Conservation (phyloP, 257 asterid genomes). For the Capsicum rhomboideum region DNA sequence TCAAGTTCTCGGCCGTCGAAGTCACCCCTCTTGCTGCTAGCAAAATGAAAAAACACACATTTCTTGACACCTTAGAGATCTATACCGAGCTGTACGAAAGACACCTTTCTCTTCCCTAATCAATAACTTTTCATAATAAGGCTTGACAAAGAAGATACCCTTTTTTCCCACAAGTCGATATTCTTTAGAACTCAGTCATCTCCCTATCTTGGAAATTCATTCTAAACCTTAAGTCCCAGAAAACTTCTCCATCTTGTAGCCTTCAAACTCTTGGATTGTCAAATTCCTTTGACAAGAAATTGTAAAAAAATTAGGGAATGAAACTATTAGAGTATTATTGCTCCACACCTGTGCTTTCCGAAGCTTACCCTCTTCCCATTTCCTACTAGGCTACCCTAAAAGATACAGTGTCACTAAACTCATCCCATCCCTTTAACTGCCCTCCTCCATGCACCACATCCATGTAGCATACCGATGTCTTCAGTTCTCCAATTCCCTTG, state of each 20-base stretch:
- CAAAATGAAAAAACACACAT: background rate
- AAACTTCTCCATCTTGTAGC: background rate
- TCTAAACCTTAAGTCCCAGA: background rate
- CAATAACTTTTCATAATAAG: background rate
- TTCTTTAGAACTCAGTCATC: background rate
- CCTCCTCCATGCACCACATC: background rate
- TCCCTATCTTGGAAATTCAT: background rate
- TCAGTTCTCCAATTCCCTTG: background rate
- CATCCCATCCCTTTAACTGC: background rate
- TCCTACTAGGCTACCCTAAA: background rate
- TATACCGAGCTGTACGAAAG: background rate
- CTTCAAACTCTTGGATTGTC: background rate
- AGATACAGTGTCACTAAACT: background rate
- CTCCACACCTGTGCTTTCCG: background rate
- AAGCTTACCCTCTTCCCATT: background rate
- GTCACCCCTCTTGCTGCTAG: background rate
- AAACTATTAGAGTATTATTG: background rate
- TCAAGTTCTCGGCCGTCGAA: background rate
- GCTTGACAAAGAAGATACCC: background rate
- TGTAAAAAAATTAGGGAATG: background rate
- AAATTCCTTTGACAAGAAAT: background rate
- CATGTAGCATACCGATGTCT: background rate
- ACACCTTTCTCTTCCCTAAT: background rate
- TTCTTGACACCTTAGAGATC: background rate
- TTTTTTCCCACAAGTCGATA: background rate